These are phyloP conservation scores for Plasmodium fragile DNA, from an alignment of 169 alveolate species.

Conservation along the genomic window DNA sequence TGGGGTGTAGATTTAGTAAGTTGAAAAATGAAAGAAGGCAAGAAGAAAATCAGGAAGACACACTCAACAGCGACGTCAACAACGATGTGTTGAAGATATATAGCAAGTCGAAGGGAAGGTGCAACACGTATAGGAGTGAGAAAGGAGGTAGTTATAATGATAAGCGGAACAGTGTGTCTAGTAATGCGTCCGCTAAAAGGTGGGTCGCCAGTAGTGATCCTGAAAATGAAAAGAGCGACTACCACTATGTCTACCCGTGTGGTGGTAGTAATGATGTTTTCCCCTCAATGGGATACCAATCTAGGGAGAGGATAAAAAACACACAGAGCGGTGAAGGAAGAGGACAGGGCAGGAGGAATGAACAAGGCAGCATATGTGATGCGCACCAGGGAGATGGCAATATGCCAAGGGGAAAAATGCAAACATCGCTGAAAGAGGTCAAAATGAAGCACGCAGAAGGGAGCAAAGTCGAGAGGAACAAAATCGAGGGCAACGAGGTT, in stretches of 20 bases:
- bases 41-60: neutral
- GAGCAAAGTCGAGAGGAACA: neutral
- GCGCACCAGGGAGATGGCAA: neutral
- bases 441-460: neutral
- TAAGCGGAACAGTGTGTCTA: neutral
- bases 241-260: neutral
- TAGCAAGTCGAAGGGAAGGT: neutral
- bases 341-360: neutral
- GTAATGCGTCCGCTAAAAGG: neutral
- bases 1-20: conserved; percentile 75
- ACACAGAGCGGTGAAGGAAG: neutral
- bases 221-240: neutral
- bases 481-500: neutral
- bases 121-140: neutral
- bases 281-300: neutral
- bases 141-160: neutral
- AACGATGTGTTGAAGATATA: conserved; percentile 22
- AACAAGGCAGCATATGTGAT: neutral
- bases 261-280: neutral
- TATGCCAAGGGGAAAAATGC: neutral
- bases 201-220: neutral
- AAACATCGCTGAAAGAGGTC: neutral
- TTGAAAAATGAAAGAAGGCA: conserved; percentile 44
- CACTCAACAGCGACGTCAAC: neutral
- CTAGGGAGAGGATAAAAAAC: neutral